phyloP scores from a whole-genome alignment of 164 flowering plant species.

The Kalanchoe fedtschenkoi region DNA sequence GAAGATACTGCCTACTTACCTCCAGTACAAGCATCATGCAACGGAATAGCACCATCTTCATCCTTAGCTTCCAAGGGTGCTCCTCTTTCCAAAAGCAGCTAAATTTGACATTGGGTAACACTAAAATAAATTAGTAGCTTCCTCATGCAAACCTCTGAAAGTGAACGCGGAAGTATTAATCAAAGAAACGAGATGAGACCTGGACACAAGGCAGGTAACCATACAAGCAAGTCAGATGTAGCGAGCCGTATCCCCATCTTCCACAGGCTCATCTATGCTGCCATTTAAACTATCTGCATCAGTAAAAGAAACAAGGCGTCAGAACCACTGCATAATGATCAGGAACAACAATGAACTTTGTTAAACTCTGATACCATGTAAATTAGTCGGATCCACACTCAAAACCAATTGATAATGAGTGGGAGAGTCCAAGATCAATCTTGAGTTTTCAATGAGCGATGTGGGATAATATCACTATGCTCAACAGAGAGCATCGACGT shows the following conservation, averaged over 20 bases:
- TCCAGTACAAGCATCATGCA: slow-evolving; percentile 96
- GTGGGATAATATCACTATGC: slow-evolving; percentile 9
- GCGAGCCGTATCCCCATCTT: slow-evolving; percentile 85
- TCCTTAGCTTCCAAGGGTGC: slow-evolving; percentile 68
- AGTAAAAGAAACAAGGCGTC: neutral
- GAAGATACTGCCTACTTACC: slow-evolving; percentile 27
- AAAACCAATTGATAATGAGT: too few species aligned
- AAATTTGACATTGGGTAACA: slow-evolving; percentile 4
- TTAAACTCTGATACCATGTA: too few species aligned
- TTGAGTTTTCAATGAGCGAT: too few species aligned
- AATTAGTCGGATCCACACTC: too few species aligned
- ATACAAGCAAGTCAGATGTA: slow-evolving; percentile 81
- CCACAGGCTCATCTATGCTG: slow-evolving; percentile 63
- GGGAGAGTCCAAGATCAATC: too few species aligned
- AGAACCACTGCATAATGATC: neutral
- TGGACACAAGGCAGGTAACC: slow-evolving; percentile 65
- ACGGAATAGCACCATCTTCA: slow-evolving; percentile 92
- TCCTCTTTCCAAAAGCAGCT: slow-evolving; percentile 83
- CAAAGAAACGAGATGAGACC: slow-evolving; percentile 14
- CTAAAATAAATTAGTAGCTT: too few species aligned
- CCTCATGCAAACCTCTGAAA: neutral
- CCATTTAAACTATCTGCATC: slow-evolving; percentile 55
- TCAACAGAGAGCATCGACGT: slow-evolving; percentile 45
- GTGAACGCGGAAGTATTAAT: slow-evolving; percentile 8
- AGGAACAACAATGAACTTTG: too few species aligned